Percentiles rank a stretch among this genome's conserved stretches.
These are phyloP conservation scores for Rhynchosporium secalis DNA, from an alignment of 2,329 filamentous ascomycete genomes.

Conservation along the genomic window DNA sequence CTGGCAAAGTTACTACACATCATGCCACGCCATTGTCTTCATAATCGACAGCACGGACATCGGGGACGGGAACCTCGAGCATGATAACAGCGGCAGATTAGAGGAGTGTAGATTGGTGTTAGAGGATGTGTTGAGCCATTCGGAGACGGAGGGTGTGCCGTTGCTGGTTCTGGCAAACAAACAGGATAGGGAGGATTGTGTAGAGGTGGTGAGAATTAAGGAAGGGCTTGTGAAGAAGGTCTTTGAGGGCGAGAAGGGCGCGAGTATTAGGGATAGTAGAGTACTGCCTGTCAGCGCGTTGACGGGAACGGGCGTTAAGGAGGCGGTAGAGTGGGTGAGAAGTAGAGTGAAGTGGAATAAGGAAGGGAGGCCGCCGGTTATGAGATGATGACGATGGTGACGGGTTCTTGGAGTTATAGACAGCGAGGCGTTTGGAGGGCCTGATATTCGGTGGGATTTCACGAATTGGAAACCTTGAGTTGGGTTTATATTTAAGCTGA, in stretches of 20 bases:
- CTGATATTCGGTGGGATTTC: constrained; percentile 18
- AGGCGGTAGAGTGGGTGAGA: constrained; percentile 96
- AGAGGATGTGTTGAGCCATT: constrained; percentile 84
- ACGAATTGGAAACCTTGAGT: neutral
- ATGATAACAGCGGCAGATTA: constrained; percentile 58
- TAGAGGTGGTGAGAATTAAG: constrained; percentile 96
- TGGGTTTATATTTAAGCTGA: constrained; percentile 5
- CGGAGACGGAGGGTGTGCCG: constrained; percentile 88
- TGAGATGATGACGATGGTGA: constrained; percentile 61
- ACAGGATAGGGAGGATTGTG: constrained; percentile 94
- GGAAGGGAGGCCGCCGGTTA: constrained; percentile 85
- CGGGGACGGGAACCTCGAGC: constrained; percentile 62
- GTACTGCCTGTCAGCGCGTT: constrained; percentile 92
- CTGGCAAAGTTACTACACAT: constrained; percentile 94
- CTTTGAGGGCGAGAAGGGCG: constrained; percentile 89
- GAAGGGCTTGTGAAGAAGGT: constrained; percentile 94
- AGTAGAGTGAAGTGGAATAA: constrained; percentile 96
- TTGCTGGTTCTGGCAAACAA: constrained; percentile 94
- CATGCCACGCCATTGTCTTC: constrained; percentile 95
- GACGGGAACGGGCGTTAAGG: constrained; percentile 80
- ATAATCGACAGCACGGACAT: constrained; percentile 95
- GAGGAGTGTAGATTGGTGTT: constrained; percentile 89
- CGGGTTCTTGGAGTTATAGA: constrained; percentile 19
- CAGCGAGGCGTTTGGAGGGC: constrained; percentile 30
- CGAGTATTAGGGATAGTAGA: constrained; percentile 82